Evolutionary conservation across 257 asterid species (phyloP).

Genomic region (Vinca minor): DNA sequence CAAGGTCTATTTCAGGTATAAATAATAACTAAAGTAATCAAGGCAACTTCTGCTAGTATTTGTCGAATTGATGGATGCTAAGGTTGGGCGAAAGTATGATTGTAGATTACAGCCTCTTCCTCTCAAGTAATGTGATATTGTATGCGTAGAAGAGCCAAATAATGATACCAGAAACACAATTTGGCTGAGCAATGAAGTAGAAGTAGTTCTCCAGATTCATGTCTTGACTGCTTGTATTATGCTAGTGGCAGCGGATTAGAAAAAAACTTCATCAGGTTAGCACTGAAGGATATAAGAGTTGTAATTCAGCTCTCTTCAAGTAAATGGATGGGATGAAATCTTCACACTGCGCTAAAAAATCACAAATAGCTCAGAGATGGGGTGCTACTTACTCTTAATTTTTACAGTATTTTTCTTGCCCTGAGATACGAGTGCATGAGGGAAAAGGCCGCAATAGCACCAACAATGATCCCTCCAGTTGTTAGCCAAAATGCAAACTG

Average conservation of each 20-base stretch:
- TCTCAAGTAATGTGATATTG: no score
- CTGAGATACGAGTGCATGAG: slow-evolving; percentile 72
- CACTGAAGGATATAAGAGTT: no score
- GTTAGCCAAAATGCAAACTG: slow-evolving; percentile 97
- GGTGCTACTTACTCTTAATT: slow-evolving; percentile 6
- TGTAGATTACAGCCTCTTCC: not conserved
- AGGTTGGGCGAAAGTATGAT: not conserved
- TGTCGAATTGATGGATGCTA: not conserved
- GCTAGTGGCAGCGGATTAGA: no score
- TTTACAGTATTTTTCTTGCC: slow-evolving; percentile 66
- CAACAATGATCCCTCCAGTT: slow-evolving; percentile 70
- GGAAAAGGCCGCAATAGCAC: slow-evolving; percentile 61
- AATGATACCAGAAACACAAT: not conserved
- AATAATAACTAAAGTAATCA: not conserved
- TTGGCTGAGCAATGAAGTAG: slow-evolving; percentile 4
- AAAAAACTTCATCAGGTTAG: no score
- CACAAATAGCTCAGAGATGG: not conserved
- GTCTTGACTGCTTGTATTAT: no score
- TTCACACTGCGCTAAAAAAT: not conserved
- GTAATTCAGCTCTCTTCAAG: no score
- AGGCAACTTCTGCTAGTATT: not conserved
- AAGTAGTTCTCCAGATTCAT: no score
- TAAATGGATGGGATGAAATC: not conserved
- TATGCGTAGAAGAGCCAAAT: not conserved
- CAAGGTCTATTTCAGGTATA: not conserved